Base-by-base conservation (phyloP, 108 stramenopile genomes). In the Mediolabrus comicus region DNA sequence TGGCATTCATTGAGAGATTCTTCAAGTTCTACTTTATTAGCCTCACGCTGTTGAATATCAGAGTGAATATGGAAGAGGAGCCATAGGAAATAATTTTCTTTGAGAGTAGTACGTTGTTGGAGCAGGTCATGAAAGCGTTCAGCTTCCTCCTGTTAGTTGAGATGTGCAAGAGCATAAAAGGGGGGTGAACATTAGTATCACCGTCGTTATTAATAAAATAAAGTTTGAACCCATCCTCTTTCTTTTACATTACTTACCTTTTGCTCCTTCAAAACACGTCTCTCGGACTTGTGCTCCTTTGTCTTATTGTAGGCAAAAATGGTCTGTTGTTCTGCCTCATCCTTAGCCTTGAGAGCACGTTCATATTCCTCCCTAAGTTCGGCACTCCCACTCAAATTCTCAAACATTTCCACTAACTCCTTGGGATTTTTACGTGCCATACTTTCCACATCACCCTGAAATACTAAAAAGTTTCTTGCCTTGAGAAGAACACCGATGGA, bases 381-480 rank as follows among this genome's bases (percentile, higher is more conserved):
- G 25, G 71, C 85, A 19, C 91, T 89, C 12, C 87, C 90, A 59
- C 95, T 91, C 17, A 98, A 86, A 59, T 97, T 84, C 69, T 99
- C 99, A 61, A 99, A 78, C 80, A 97, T 79, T 69, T 95, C 90
- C 10, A 96, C 95, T 49, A 99, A 83, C 67, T 98, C 92, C 65
- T 84, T 82, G 9, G 98, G 97, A 31, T 86, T 81, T 76, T 97
- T 98, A 22, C 91, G 81, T 0, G 98, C 98, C 72, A 98, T 84
- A 41, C 85, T 80, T 75, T 98, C 98, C 24, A 99, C 98, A 78
- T 99, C 99, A 13, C 99, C 99, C 67, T 97, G 97, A 81, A 99
- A 99, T 17, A 99, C 98, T 22, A 99, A 75, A 78, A 99, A 99
- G 82, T 99, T 99, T n/a, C 98, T 84, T 3, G 97, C 97, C 71